Evolutionary conservation across 2,329 filamentous ascomycete species (phyloP).

Genomic region (Diaporthe helianthi): DNA sequence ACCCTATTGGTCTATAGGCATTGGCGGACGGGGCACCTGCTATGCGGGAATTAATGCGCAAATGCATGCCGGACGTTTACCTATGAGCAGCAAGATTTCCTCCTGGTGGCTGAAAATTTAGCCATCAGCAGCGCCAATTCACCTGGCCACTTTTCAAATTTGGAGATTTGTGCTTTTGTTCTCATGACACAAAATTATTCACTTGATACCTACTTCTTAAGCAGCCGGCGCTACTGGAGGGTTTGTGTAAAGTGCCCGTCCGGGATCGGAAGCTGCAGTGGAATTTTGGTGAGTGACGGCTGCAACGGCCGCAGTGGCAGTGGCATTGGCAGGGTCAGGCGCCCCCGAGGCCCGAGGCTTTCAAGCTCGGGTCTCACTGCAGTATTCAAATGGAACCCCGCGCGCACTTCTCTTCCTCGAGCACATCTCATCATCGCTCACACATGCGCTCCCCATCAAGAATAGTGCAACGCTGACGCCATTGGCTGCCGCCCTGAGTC

Average conservation of each 20-base stretch:
- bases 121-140: neutral
- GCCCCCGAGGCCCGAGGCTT: neutral
- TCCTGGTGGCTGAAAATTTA: neutral
- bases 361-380: constrained; percentile 10
- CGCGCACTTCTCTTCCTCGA: constrained; percentile 39
- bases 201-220: too few relatives aligned
- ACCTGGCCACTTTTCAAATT: neutral
- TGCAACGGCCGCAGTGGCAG: neutral
- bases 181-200: too few relatives aligned
- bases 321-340: neutral
- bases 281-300: constrained; percentile 8
- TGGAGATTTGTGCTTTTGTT: too few relatives aligned
- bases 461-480: constrained; percentile 13
- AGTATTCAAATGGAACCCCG: constrained; percentile 33
- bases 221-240: neutral
- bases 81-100: neutral
- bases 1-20: neutral
- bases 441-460: constrained; percentile 42
- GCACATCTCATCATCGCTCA: constrained; percentile 50
- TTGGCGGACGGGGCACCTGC: neutral
- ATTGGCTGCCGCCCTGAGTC: constrained; percentile 18
- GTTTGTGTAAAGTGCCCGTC: constrained; percentile 14
- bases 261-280: constrained; percentile 25
- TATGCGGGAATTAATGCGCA: neutral
- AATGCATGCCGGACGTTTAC: neutral